Evolutionary conservation across 225 moss, liverwort and hornwort genomes (phyloP), one percentile per base, ranked within the genome.

Genomic region (Anthoceros angustus): DNA sequence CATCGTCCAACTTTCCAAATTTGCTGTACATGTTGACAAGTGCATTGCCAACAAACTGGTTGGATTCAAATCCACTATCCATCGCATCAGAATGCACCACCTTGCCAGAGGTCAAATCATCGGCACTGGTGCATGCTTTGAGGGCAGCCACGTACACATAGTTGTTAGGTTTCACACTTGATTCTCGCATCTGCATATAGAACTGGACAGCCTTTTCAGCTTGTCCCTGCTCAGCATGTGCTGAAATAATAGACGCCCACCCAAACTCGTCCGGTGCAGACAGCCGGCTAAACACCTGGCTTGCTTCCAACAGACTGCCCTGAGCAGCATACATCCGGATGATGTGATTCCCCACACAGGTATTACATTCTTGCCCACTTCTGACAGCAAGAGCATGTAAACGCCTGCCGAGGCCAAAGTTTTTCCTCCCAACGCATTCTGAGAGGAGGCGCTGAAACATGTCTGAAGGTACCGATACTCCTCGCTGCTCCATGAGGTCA

Each of bases 111-210:
- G 14, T 23, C 5, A 55, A 18, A 55, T 55, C 55, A 7, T 7
- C 55, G 18, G 55, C 55, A 0, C 23, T 55, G 18, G 55, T 55
- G 55, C 55, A 55, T 15, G 55, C 55, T 23, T 55, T 55, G n/a
- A 55, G 55, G 23, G 23, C 55, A 55, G 55, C 55, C 12, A 55
- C 55, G 23, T 55, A 55, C 55, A 55, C 55, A 55, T 55, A 55
- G 23, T 20, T 55, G 55, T 55, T 55, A 18, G 55, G n/a, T 6
- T 55, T 9, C 14, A 55, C 55, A 20, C 23, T 55, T 18, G 55
- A 15, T 20, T 20, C n/a, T 55, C 55, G 55, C 55, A 55, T 55
- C 23, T 55, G 55, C 55, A 55, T 55, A 15, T 55, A 55, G n/a
- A 55, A 23, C 55, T 55, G 55, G 6, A 55, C 23, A 55, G 55